phyloP scores from a whole-genome alignment of 1,284 basidiomycete genomes.

The Rhodofomes roseus region DNA sequence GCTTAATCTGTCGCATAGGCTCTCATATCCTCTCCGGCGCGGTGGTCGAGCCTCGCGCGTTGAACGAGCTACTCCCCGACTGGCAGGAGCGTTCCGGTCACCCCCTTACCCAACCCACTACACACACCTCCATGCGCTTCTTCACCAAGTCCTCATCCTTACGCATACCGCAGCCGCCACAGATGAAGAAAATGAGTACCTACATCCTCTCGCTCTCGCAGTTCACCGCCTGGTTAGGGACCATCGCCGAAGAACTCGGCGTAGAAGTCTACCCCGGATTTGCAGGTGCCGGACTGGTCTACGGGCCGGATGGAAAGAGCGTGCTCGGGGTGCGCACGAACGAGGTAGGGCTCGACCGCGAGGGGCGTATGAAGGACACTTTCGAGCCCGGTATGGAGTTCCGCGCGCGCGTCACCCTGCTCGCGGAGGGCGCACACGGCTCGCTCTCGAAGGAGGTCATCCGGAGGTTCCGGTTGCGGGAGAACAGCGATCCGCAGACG shows the following conservation, averaged over 20 bases:
- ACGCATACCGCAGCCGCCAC: constrained; percentile 94
- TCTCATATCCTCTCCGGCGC: constrained; percentile 96
- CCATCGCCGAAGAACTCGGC: constrained; percentile 87
- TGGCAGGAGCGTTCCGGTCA: constrained; percentile 65
- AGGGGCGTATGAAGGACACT: constrained; percentile 77
- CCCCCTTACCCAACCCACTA: constrained; percentile 78
- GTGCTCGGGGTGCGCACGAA: constrained; percentile 91
- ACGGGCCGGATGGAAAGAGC: constrained; percentile 61
- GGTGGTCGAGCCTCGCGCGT: constrained; percentile 89
- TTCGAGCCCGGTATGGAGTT: constrained; percentile 99
- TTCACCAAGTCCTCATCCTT: constrained; percentile 72
- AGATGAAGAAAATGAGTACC: constrained; percentile 95
- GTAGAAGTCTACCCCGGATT: constrained; percentile 99
- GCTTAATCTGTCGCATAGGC: constrained; percentile 46
- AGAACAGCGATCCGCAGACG: constrained; percentile 87
- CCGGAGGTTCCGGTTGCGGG: constrained; percentile 74
- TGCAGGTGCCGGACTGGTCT: constrained; percentile 83
- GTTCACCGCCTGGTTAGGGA: constrained; percentile 87
- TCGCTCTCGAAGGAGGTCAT: constrained; percentile 85
- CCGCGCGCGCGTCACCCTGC: constrained; percentile 88
- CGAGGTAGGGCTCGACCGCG: constrained; percentile 89
- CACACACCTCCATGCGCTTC: constrained; percentile 84
- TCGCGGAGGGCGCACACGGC: constrained; percentile 96
- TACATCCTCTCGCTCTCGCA: constrained; percentile 91
- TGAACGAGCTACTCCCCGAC: constrained; percentile 89